phyloP scores from a whole-genome alignment of 75 land plant genomes.

The Picea glauca region DNA sequence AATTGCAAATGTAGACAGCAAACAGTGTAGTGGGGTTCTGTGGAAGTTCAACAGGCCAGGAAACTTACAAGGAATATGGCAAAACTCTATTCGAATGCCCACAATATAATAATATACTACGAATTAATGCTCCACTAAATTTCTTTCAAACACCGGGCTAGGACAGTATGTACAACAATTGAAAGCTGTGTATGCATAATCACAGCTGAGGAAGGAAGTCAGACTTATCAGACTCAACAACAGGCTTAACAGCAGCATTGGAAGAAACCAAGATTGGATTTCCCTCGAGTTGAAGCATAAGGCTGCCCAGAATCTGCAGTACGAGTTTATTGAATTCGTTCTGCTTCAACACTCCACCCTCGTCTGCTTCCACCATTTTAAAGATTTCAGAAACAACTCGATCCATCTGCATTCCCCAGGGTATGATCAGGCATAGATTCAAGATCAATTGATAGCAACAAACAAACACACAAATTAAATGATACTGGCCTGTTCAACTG shows the following conservation, averaged over 20 bases:
- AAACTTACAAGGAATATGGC: no score
- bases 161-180: no score
- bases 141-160: no score
- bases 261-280: constrained; percentile 57
- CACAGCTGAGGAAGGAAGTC: no score
- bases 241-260: neutral
- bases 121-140: no score
- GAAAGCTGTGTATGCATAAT: no score
- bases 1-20: no score
- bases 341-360: constrained; percentile 42
- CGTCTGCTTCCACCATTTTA: constrained; percentile 46
- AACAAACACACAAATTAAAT: neutral
- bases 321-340: constrained; percentile 66
- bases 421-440: neutral
- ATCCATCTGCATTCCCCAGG: constrained; percentile 58
- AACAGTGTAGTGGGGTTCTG: no score
- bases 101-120: no score
- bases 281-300: constrained; percentile 81
- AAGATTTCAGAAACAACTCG: constrained; percentile 42
- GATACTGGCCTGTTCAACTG: constrained; percentile 51
- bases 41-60: no score
- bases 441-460: neutral
- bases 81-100: no score
- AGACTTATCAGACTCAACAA: no score
- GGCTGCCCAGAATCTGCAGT: constrained; percentile 62